These are phyloP conservation scores for Colletotrichum cordylinicola DNA, from an alignment of 2,329 filamentous ascomycete species.

Conservation along the genomic window DNA sequence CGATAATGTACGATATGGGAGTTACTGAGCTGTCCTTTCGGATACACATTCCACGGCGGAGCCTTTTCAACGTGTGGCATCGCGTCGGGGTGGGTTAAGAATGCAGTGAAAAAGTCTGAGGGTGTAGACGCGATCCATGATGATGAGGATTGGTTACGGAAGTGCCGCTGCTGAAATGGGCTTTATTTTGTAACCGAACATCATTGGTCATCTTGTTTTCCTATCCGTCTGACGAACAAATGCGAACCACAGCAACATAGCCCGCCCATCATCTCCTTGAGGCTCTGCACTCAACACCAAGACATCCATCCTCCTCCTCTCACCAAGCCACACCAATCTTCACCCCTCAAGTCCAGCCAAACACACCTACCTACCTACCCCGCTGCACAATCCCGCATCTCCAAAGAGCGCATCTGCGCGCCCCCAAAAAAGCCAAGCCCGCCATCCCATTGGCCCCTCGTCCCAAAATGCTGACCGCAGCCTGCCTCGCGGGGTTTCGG, in stretches of 20 bases:
- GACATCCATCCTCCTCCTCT: background rate
- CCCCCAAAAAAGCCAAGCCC: background rate
- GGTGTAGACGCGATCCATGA: too few relatives aligned
- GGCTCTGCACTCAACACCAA: background rate
- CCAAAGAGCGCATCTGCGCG: background rate
- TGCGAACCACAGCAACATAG: background rate
- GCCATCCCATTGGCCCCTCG: background rate
- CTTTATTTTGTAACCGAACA: too few relatives aligned
- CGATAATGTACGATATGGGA: too few relatives aligned
- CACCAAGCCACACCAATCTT: background rate
- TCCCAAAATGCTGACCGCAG: background rate
- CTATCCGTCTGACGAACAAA: too few relatives aligned
- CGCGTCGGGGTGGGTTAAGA: too few relatives aligned
- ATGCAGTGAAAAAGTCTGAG: too few relatives aligned
- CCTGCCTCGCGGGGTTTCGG: background rate
- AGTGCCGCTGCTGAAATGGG: too few relatives aligned
- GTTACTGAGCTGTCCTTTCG: too few relatives aligned
- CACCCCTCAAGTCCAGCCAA: background rate
- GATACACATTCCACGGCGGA: too few relatives aligned
- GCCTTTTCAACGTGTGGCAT: too few relatives aligned
- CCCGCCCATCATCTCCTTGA: background rate
- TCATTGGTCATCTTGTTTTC: too few relatives aligned
- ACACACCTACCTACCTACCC: background rate
- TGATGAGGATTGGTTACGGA: too few relatives aligned
- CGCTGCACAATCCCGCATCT: background rate